Percentiles rank a stretch among this genome's conserved stretches.
phyloP scores from a whole-genome alignment of 202 grass and related monocot species.

The Digitaria exilis region DNA sequence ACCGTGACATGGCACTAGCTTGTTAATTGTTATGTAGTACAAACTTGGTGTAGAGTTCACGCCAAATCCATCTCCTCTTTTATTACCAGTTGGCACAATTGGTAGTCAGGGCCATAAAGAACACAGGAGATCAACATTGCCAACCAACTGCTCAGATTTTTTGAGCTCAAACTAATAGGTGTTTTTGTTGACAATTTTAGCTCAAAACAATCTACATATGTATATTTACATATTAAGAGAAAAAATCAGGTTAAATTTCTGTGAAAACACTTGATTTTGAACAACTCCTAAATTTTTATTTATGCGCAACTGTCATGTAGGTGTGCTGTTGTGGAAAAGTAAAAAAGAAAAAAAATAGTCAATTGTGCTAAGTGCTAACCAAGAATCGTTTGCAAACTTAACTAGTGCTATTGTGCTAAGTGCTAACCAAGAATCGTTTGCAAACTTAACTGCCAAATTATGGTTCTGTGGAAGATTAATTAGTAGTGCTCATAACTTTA shows the following conservation, averaged over 20 bases:
- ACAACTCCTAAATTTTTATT: no score
- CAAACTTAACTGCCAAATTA: neutral
- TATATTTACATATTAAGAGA: neutral
- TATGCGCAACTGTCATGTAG: no score
- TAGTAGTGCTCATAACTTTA: neutral
- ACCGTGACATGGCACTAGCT: slow-evolving; percentile 37
- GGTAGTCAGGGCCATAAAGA: slow-evolving; percentile 21
- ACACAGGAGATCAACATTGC: neutral
- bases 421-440: neutral
- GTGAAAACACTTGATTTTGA: neutral
- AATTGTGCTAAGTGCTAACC: neutral
- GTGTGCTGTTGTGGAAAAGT: neutral
- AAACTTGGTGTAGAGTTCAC: slow-evolving; percentile 21
- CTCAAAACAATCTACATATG: neutral
- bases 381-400: neutral
- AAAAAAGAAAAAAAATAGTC: no score
- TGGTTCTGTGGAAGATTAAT: slow-evolving; percentile 8
- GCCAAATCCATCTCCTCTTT: slow-evolving; percentile 5
- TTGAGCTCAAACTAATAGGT: neutral
- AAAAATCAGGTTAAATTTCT: neutral
- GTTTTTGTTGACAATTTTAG: neutral
- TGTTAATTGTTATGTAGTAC: neutral
- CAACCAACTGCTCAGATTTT: neutral
- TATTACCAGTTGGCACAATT: neutral
- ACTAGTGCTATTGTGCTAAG: neutral